These are phyloP conservation scores for Schrenkiella parvula DNA, from an alignment of 345 rosid species.

Conservation along the genomic window DNA sequence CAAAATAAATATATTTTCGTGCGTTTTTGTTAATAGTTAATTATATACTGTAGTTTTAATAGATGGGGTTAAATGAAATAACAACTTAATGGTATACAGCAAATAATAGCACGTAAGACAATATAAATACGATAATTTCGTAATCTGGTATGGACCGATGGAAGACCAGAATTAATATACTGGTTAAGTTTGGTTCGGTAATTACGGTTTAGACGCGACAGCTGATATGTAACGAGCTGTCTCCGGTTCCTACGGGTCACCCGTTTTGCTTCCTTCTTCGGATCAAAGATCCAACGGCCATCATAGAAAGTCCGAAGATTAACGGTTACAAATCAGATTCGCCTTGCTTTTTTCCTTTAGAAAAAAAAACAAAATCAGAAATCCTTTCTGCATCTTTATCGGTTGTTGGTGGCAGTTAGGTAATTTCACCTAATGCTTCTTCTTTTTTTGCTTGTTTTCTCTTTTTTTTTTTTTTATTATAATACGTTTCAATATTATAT, in stretches of 20 bases:
- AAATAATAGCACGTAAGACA: too few relatives aligned
- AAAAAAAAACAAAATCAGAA: background rate
- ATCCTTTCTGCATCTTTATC: slow-evolving; percentile 20
- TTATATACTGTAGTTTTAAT: too few relatives aligned
- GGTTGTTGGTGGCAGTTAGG: slow-evolving; percentile 48
- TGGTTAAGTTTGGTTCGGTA: slow-evolving; percentile 24
- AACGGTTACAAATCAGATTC: slow-evolving; percentile 33
- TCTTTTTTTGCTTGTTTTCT: background rate
- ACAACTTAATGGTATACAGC: too few relatives aligned
- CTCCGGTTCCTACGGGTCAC: slow-evolving; percentile 13
- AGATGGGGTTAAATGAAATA: too few relatives aligned
- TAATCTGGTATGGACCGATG: background rate
- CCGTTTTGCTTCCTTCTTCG: slow-evolving; percentile 5
- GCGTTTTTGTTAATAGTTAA: too few relatives aligned
- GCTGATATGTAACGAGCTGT: slow-evolving; percentile 17
- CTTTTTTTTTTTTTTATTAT: background rate
- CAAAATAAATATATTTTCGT: too few relatives aligned
- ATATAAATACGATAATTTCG: background rate
- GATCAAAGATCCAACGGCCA: slow-evolving; percentile 26
- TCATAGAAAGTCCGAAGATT: background rate
- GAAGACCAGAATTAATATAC: background rate
- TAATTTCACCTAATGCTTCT: slow-evolving; percentile 33
- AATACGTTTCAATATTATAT: slow-evolving; percentile 7
- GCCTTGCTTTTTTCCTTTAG: background rate
- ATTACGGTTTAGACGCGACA: slow-evolving; percentile 13